A percentile compares a stretch with the other conserved stretches of the same genome.
Conservation (phyloP, 164 flowering plant species). For the Magnolia officinalis region DNA sequence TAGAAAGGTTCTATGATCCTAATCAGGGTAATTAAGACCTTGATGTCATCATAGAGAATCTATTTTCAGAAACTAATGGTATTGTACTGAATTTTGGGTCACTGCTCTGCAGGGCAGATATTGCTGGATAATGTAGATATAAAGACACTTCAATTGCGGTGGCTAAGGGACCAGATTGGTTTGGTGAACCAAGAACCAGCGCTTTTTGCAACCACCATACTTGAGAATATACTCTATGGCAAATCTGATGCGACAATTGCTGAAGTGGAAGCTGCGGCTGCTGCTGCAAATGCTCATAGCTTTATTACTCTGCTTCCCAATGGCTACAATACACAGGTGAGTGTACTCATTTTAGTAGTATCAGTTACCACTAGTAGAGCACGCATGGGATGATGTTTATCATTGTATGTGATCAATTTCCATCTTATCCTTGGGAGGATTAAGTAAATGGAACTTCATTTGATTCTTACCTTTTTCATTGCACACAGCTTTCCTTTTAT, state of each 20-base stretch:
- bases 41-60: not conserved
- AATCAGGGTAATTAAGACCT: constrained; percentile 56
- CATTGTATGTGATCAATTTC: too few relatives aligned
- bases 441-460: too few relatives aligned
- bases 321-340: constrained; percentile 90
- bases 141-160: constrained; percentile 67
- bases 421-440: too few relatives aligned
- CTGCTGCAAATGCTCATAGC: constrained; percentile 92
- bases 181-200: constrained; percentile 98
- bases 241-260: constrained; percentile 81
- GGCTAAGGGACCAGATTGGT: constrained; percentile 92
- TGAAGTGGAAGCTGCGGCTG: constrained; percentile 89
- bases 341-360: not conserved
- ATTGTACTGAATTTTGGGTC: not conserved
- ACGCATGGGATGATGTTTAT: not conserved
- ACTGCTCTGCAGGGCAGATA: constrained; percentile 59
- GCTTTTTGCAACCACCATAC: constrained; percentile 89
- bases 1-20: constrained; percentile 95
- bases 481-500: too few relatives aligned
- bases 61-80: not conserved
- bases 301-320: constrained; percentile 81
- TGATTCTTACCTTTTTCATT: too few relatives aligned
- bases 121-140: constrained; percentile 81
- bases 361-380: too few relatives aligned
- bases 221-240: constrained; percentile 87